phyloP scores from a whole-genome alignment of 352 stramenopile species.

The Pythium rhizo-oryzae region DNA sequence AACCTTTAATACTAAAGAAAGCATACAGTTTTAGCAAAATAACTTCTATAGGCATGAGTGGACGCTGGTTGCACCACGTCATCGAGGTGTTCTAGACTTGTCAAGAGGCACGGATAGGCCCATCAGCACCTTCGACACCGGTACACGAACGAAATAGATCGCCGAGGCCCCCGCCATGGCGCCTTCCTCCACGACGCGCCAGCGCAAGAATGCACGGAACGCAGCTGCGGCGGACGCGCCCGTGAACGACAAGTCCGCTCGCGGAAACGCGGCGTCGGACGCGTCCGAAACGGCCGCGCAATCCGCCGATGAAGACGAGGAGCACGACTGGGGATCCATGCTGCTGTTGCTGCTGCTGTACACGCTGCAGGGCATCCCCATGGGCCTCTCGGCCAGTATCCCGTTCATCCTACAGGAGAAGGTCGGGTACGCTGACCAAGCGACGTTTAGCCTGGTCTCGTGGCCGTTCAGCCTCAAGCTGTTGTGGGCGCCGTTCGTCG shows the following conservation, averaged over 20 bases:
- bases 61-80: slow-evolving; percentile 23
- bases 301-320: slow-evolving; percentile 35
- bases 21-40: not conserved
- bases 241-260: not conserved
- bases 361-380: slow-evolving; percentile 98
- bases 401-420: slow-evolving; percentile 99
- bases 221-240: not conserved
- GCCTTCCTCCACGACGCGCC: slow-evolving; percentile 16
- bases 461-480: slow-evolving; percentile 99
- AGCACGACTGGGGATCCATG: slow-evolving; percentile 77
- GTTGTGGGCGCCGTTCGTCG: slow-evolving; percentile 98
- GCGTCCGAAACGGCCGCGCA: slow-evolving; percentile 12
- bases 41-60: not conserved
- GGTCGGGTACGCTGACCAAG: slow-evolving; percentile 96
- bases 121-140: not conserved
- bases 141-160: not conserved
- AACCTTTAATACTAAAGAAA: not conserved
- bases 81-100: slow-evolving; percentile 9
- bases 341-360: slow-evolving; percentile 97
- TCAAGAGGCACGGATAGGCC: slow-evolving; percentile 11
- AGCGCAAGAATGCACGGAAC: slow-evolving; percentile 24
- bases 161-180: slow-evolving; percentile 6
- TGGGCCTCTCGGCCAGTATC: slow-evolving; percentile 98
- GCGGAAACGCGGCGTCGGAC: not conserved
- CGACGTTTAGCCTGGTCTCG: slow-evolving; percentile 97